Base-by-base conservation (phyloP, 305 asterid species). In the Vinca major region DNA sequence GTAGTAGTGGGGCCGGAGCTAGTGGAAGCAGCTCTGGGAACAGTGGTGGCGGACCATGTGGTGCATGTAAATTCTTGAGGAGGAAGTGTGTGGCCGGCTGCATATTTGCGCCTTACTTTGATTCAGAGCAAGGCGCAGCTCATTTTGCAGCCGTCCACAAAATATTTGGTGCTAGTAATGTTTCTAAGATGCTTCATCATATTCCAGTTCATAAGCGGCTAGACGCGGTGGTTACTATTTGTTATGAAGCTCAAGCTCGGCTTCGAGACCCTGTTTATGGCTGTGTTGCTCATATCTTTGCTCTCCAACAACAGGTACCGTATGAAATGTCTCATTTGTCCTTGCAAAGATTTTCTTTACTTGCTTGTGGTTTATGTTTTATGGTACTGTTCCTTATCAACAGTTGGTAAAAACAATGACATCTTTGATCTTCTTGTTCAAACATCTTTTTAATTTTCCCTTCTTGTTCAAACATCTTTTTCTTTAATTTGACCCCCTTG, bases 91-190 rank as follows among this genome's bases (percentile, higher is more conserved):
- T 85, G 58, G 80, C 82, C 0, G 92, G 95, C 13, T 91, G 98
- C 81, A 84, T 91, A 62, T 91, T 89, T 61, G 96, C 98, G 51
- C 96, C 96, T 1, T 87, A 91, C 57, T 91, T 89, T 69, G 98
- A 89, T 79, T 82, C 95, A 19, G 98, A 91, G 69, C 95, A 91
- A 70, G 98, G 98, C 1, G 95, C 98, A 5, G 92, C 98, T 0
- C 95, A 89, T 73, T 91, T 91, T 63, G 98, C 96, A 20, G 96
- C 98, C 20, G 98, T 91, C 64, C 98, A 91, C 68, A 91, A 85
- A 77, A 91, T 91, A 68, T 91, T 91, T 20, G 97, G 97, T 10
- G 97, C 97, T 9, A 91, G 97, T 70, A 91, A 91, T 44, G 92
- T 91, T 49, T 89, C 96, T 36, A 91, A 91, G 83, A 89, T 91